Evolutionary conservation across 441 rosid species (phyloP), one percentile per base, ranked within the genome.

Genomic region (Euphorbia celastroides): DNA sequence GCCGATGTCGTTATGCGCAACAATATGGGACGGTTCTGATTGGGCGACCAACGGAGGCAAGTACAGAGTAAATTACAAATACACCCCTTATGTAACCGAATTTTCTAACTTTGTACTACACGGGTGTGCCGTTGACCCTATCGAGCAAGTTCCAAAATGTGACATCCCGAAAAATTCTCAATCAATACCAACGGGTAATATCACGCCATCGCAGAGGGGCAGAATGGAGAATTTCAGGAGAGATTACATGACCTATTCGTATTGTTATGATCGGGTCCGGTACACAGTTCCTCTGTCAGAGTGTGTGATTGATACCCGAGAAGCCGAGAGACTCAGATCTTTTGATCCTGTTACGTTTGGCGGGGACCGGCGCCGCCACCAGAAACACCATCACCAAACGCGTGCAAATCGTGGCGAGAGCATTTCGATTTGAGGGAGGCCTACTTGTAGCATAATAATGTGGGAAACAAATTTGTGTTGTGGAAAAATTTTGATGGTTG

Each of bases 1-100:
- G 77, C 97, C 99, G 23, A 93, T 91, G 99, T 61, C 93, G 0
- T 48, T 93, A 7, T 91, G 88, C 46, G 93, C 96, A 22, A 93
- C 97, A 5, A 89, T 91, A 16, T 93, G 99, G 99, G 99, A 93
- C 26, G 99, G 92, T 11, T 91, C 99, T 0, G 84, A 71, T 44
- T 93, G 99, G 97, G 97, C 99, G n/a, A 93, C 99, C 6, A 72
- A 82, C 1, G 97, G 99, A 2, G 99, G 99, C 3, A 85, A 78
- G 74, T 73, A 74, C 76, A 89, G 86, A 68, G 97, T 83, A 1
- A 79, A 93, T 51, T 91, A 93, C 79, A 82, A 84, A 60, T 93
- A 75, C 57, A 84, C 96, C 0, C 96, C 99, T 0, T 93, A 91
- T 28, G 74, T 74, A 1, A 80, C 97, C 16, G 92, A 89, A 23